phyloP scores from a whole-genome alignment of 1,284 basidiomycete species.

The Athelia psychrophila region DNA sequence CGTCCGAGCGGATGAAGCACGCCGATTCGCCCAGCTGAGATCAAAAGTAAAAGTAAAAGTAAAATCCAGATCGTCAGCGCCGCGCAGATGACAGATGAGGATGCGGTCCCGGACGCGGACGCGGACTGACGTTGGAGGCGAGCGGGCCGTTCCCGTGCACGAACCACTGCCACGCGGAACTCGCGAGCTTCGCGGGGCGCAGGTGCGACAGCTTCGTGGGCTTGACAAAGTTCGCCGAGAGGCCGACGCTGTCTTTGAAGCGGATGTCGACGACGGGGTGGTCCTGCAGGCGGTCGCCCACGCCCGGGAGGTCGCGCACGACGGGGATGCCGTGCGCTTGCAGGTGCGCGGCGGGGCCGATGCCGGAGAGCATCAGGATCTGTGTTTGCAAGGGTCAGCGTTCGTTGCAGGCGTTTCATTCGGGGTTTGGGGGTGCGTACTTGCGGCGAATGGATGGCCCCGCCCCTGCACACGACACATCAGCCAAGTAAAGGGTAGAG shows the following conservation, averaged over 20 bases:
- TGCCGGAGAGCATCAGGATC: conserved; percentile 68
- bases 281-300: conserved; percentile 77
- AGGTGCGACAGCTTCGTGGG: conserved; percentile 32
- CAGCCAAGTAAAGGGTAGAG: conserved; percentile 1
- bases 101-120: conserved; percentile 44
- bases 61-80: neutral
- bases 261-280: conserved; percentile 44
- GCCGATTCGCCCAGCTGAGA: conserved; percentile 53
- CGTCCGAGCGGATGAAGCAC: conserved; percentile 55
- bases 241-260: neutral
- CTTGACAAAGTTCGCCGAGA: conserved; percentile 35
- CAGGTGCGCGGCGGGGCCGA: conserved; percentile 63
- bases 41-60: neutral
- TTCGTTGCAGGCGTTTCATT: no score
- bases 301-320: conserved; percentile 58
- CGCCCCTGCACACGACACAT: conserved; percentile 39
- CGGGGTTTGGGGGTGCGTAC: conserved; percentile 19
- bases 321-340: conserved; percentile 46
- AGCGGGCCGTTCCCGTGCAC: conserved; percentile 43
- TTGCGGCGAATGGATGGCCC: conserved; percentile 62
- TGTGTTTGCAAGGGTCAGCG: conserved; percentile 31
- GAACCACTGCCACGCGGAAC: conserved; percentile 40
- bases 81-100: no score
- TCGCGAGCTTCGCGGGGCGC: conserved; percentile 25
- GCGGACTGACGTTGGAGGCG: conserved; percentile 45